phyloP scores from a whole-genome alignment of 345 rosid species.

The Camelina laxa region DNA sequence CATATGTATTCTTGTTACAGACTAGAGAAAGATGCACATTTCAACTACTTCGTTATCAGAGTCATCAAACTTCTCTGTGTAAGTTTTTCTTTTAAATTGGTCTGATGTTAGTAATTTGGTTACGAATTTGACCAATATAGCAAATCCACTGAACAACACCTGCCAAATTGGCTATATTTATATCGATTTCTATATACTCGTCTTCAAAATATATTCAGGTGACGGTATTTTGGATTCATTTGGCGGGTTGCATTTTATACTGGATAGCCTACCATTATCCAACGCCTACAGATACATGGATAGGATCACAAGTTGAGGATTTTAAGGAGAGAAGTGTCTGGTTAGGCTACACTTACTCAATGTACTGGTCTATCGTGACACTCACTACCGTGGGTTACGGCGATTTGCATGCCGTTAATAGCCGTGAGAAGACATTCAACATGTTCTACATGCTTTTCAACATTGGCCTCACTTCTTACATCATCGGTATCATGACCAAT shows the following conservation, averaged over 20 bases:
- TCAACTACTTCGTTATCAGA: constrained; percentile 77
- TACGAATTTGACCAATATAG: not conserved
- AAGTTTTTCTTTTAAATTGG: constrained; percentile 27
- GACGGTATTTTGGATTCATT: constrained; percentile 75
- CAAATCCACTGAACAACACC: not conserved
- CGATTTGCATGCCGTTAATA: constrained; percentile 76
- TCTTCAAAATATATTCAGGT: constrained; percentile 53
- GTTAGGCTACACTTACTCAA: constrained; percentile 87
- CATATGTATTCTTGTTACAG: constrained; percentile 45
- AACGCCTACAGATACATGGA: constrained; percentile 61
- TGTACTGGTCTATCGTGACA: constrained; percentile 94
- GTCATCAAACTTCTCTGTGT: constrained; percentile 68
- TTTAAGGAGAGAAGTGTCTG: constrained; percentile 75
- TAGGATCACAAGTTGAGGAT: constrained; percentile 57
- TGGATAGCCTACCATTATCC: constrained; percentile 72
- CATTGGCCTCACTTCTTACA: constrained; percentile 83
- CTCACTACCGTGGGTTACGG: constrained; percentile 94
- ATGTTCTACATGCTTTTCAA: constrained; percentile 88
- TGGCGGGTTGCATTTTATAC: constrained; percentile 82
- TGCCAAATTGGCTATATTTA: not conserved
- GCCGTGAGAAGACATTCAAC: constrained; percentile 73
- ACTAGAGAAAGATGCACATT: constrained; percentile 82
- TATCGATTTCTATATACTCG: not conserved
- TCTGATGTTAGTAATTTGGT: not conserved
- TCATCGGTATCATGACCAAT: constrained; percentile 94